These are phyloP conservation scores for Boletus sp. DNA, from an alignment of 768 basidiomycete species.

Conservation along the genomic window DNA sequence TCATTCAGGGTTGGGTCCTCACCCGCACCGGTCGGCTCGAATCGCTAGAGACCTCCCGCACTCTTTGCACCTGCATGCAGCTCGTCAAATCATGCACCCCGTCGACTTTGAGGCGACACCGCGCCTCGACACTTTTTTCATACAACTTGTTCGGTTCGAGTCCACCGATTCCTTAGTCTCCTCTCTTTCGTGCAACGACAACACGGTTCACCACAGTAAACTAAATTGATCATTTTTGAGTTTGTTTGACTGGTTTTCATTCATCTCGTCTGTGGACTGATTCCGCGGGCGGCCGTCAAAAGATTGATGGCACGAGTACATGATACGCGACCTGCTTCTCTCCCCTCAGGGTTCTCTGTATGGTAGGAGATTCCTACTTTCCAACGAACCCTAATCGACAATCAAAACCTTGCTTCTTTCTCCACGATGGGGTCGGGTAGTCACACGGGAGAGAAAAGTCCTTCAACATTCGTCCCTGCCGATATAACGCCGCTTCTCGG, in stretches of 20 bases:
- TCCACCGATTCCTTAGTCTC: background rate
- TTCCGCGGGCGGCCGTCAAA: background rate
- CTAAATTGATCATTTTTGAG: background rate
- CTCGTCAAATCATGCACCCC: background rate
- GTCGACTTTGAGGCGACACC: background rate
- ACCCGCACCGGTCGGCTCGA: background rate
- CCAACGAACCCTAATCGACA: background rate
- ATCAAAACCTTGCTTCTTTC: conserved; percentile 7
- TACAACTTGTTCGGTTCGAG: background rate
- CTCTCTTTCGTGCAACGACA: background rate
- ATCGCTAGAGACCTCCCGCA: background rate
- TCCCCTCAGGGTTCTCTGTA: background rate
- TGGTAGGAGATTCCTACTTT: background rate
- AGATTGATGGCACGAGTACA: background rate
- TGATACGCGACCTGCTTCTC: background rate
- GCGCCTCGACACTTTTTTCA: background rate
- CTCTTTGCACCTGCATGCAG: background rate
- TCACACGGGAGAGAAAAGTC: background rate
- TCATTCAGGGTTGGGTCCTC: background rate
- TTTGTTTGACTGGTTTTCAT: background rate
- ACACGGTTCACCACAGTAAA: background rate
- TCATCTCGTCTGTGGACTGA: background rate
- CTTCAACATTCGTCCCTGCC: background rate
- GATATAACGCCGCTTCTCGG: background rate
- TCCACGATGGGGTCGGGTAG: conserved; percentile 14